Conservation (phyloP, 1,284 basidiomycete genomes). For the Phellinidium pouzarii region DNA sequence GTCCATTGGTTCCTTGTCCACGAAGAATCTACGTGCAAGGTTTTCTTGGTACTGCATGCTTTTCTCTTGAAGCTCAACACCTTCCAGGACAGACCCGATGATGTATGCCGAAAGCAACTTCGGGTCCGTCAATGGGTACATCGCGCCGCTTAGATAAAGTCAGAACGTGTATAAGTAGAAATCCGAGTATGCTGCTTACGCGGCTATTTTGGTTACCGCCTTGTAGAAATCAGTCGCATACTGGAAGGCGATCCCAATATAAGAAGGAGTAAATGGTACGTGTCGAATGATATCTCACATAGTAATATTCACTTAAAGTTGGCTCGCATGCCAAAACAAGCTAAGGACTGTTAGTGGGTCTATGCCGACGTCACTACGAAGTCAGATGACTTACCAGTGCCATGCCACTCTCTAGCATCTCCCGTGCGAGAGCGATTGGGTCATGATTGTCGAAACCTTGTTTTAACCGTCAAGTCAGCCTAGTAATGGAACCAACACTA, state of each 20-base stretch:
- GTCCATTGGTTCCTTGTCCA: not conserved
- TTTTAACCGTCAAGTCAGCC: slow-evolving; percentile 12
- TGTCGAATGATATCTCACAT: not conserved
- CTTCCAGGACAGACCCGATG: slow-evolving; percentile 47
- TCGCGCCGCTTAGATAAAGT: slow-evolving; percentile 22
- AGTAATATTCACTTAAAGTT: not conserved
- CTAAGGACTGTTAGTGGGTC: not conserved
- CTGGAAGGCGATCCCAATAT: too few relatives aligned
- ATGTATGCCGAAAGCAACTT: slow-evolving; percentile 47
- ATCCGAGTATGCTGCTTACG: slow-evolving; percentile 2
- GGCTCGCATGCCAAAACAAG: slow-evolving; percentile 1
- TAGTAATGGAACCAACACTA: not conserved
- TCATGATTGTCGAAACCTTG: slow-evolving; percentile 32
- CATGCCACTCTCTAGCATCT: slow-evolving; percentile 33
- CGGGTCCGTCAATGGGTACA: slow-evolving; percentile 48
- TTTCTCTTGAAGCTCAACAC: slow-evolving; percentile 50
- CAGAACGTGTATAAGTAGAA: slow-evolving; percentile 27
- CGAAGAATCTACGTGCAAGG: not conserved
- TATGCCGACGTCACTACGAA: too few relatives aligned
- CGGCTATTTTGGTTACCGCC: not conserved
- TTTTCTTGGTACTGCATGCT: slow-evolving; percentile 30
- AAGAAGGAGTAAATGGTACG: too few relatives aligned
- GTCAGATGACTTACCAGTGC: not conserved
- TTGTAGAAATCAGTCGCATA: slow-evolving; percentile 7
- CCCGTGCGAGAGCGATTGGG: slow-evolving; percentile 42